phyloP scores from a whole-genome alignment of 768 basidiomycete species.

The Pisolithus orientalis region DNA sequence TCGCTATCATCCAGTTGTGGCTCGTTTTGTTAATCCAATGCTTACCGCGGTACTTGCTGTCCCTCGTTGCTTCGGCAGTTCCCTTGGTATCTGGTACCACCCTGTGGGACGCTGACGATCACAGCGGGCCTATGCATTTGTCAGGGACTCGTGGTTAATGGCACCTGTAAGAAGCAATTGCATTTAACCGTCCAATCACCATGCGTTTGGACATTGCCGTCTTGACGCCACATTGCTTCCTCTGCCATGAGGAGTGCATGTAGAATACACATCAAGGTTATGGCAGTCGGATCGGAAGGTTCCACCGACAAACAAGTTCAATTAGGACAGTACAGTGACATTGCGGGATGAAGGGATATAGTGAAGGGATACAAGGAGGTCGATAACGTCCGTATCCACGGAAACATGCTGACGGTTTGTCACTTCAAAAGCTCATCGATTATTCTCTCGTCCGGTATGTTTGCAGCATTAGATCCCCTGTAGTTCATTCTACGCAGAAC shows the following conservation, averaged over 20 bases:
- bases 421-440: slow-evolving; percentile 81
- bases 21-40: slow-evolving; percentile 7
- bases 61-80: background rate
- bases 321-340: slow-evolving; percentile 21
- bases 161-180: background rate
- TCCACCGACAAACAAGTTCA: slow-evolving; percentile 8
- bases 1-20: background rate
- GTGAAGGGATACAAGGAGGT: slow-evolving; percentile 18
- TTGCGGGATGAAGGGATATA: slow-evolving; percentile 5
- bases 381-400: slow-evolving; percentile 14
- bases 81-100: background rate
- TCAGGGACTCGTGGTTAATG: background rate
- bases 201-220: slow-evolving; percentile 4
- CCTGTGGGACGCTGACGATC: background rate
- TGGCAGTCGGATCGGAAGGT: slow-evolving; percentile 7
- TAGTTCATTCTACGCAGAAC: slow-evolving; percentile 86
- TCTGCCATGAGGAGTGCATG: background rate
- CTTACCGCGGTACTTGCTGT: slow-evolving; percentile 3
- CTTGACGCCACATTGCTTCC: background rate
- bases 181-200: background rate
- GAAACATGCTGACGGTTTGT: slow-evolving; percentile 23
- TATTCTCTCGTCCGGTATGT: slow-evolving; percentile 76
- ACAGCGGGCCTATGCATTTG: background rate
- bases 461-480: slow-evolving; percentile 72
- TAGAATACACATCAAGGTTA: slow-evolving; percentile 4